Conservation (phyloP, 768 basidiomycete species). For the Calocybe gangraenosa region DNA sequence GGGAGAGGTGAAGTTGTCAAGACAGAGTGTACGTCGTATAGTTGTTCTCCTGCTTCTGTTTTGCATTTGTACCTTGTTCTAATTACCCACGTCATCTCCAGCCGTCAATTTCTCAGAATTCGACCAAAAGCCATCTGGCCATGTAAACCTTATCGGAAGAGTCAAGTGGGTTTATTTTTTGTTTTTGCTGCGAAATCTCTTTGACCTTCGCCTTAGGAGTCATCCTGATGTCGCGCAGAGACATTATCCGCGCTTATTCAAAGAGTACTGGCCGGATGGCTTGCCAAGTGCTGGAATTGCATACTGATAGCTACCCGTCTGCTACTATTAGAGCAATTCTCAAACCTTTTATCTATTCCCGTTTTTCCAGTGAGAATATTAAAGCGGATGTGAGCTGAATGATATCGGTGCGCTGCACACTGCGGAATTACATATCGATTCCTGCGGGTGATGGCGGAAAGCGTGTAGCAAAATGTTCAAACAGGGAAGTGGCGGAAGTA, state of each 20-base stretch:
- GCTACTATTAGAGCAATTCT: too few relatives aligned
- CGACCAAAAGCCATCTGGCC: conserved; percentile 61
- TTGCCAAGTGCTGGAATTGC: conserved; percentile 44
- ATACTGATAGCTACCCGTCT: too few relatives aligned
- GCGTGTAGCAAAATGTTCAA: too few relatives aligned
- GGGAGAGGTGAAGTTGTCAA: conserved; percentile 46
- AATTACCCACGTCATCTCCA: too few relatives aligned
- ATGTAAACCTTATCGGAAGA: conserved; percentile 71
- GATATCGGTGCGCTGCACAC: too few relatives aligned
- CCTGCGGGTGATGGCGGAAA: too few relatives aligned
- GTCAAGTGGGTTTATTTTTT: conserved; percentile 54
- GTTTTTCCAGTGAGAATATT: too few relatives aligned
- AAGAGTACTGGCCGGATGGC: conserved; percentile 66
- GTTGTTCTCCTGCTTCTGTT: background rate
- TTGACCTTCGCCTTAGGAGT: conserved; percentile 45
- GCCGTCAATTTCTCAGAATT: conserved; percentile 84
- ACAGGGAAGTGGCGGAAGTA: too few relatives aligned
- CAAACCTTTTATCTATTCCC: too few relatives aligned
- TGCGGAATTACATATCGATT: too few relatives aligned
- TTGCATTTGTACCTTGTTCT: too few relatives aligned
- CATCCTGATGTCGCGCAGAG: conserved; percentile 78
- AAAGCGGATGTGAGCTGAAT: too few relatives aligned
- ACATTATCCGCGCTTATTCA: conserved; percentile 74
- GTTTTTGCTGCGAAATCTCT: background rate
- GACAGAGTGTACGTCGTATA: conserved; percentile 55